Base-by-base conservation (phyloP, 2,329 filamentous ascomycete genomes). In the Xylariales sp. region DNA sequence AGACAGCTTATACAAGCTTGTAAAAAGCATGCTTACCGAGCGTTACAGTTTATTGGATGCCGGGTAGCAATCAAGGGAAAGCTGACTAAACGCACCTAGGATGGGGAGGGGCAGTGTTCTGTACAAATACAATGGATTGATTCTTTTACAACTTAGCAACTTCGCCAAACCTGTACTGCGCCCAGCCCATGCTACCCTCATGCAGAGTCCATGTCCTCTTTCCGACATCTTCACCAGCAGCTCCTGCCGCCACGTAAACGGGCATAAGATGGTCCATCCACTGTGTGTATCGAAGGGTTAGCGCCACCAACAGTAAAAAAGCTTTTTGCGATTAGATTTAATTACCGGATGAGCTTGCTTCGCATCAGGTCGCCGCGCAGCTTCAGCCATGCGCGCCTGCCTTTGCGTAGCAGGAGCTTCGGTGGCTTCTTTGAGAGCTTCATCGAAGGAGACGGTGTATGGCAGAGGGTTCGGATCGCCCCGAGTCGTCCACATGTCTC, bases 391-490 rank as follows among this genome's bases (percentile, higher is more conserved):
- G 20, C 46, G 56, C 5, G 59, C 57, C 45, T 66, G 59, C 13
- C 69, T 54, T 44, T 60, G 54, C 4, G 41, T 42, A 4, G 62
- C 60, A 7, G 60, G 38, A n/a, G 56, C 50, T 54, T 73, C 73
- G 19, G 81, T 78, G 0, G 80, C 81, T 15, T 83, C 75, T 49
- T 81, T 79, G 29, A 90, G 63, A 2, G 81, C 78, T 31, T 79
- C 70, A 45, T 91, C 78, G 49, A 88, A 89, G 36, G 70, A 75
- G 24, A 70, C 66, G 2, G 74, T 61, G 50, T 83, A 83, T 10
- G 78, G 72, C 49, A 79, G 44, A 1, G 75, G 71, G 8, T 44
- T 40, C 10, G 65, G 59, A 31, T 67, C 59, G 6, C 65, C 67
- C 47, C 66, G 64, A 12, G 62, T 57, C 49, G 66, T 64, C 14